Percentiles rank a stretch among this genome's conserved stretches.
These are phyloP conservation scores for Saprolegnia diclina DNA, from an alignment of 352 stramenopile genomes.

Conservation along the genomic window DNA sequence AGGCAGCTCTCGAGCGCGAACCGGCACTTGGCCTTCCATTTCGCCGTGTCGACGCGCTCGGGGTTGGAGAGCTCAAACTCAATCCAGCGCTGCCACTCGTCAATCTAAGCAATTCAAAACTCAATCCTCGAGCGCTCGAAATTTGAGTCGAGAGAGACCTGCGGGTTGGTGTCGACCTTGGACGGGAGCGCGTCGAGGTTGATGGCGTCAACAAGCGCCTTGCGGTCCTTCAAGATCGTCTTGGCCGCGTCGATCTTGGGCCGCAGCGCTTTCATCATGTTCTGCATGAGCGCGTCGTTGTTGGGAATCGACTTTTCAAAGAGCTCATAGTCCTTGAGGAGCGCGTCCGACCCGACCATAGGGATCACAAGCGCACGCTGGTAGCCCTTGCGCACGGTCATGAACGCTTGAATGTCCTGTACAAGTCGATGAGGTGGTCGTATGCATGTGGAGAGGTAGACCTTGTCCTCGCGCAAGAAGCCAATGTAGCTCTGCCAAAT, in stretches of 20 bases:
- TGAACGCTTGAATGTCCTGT: conserved; percentile 58
- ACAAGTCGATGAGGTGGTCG: neutral
- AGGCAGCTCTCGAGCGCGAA: conserved; percentile 81
- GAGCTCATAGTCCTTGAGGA: conserved; percentile 86
- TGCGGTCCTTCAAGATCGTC: conserved; percentile 73
- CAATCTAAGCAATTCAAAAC: too few species aligned
- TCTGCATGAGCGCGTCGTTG: conserved; percentile 77
- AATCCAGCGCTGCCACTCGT: conserved; percentile 71
- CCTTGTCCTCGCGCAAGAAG: conserved; percentile 71
- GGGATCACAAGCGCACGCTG: conserved; percentile 75
- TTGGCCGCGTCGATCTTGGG: conserved; percentile 77
- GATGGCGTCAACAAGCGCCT: conserved; percentile 73
- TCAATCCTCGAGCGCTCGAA: too few species aligned
- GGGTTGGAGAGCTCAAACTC: conserved; percentile 74
- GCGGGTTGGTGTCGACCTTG: conserved; percentile 23
- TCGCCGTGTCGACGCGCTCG: conserved; percentile 69
- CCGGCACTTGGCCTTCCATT: conserved; percentile 71
- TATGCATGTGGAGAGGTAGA: neutral
- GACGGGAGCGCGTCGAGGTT: conserved; percentile 66
- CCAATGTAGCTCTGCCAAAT: conserved; percentile 80
- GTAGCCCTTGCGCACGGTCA: conserved; percentile 77
- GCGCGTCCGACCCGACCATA: conserved; percentile 67
- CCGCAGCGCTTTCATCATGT: conserved; percentile 85
- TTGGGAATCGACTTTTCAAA: conserved; percentile 84
- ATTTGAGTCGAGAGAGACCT: conserved; percentile 22